These are phyloP conservation scores for Backusella parvicylindrica DNA, from an alignment of 192 early-diverging fungal species.

Conservation along the genomic window DNA sequence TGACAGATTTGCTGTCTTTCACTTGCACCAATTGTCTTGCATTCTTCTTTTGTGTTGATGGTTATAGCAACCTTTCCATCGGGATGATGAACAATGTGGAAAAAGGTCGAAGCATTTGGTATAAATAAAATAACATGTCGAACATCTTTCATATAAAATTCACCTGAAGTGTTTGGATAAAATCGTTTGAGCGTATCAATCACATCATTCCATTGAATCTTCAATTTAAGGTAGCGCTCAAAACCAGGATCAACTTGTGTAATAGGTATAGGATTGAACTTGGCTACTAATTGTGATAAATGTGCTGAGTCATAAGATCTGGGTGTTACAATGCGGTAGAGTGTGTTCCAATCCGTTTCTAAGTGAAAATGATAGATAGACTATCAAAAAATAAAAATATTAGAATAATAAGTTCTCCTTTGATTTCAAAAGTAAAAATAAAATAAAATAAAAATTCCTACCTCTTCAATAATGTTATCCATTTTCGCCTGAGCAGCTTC, in stretches of 20 bases:
- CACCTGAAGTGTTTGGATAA: conserved; percentile 14
- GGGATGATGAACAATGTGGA: conserved; percentile 9
- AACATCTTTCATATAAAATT: background rate
- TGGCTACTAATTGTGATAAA: background rate
- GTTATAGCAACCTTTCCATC: background rate
- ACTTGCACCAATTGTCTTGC: background rate
- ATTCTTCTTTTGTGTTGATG: conserved; percentile 11
- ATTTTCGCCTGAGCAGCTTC: conserved; percentile 17
- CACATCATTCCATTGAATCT: conserved; percentile 14
- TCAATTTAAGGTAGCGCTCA: conserved; percentile 12
- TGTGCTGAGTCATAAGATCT: background rate
- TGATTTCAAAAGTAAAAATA: background rate
- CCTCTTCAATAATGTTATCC: background rate
- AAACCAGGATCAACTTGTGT: conserved; percentile 6
- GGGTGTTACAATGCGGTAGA: conserved; percentile 2
- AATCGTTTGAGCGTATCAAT: conserved; percentile 16
- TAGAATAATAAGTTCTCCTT: background rate
- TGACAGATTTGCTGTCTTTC: background rate
- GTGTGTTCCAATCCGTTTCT: conserved; percentile 31
- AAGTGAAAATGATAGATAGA: conserved; percentile 16
- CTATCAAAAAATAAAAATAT: conserved; percentile 1
- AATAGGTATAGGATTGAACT: conserved; percentile 3
- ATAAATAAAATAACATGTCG: conserved; percentile 21
- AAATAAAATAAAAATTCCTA: background rate
- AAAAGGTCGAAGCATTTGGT: conserved; percentile 17